Conservation (phyloP, 73 alveolate species). For the Uronychia setigera region DNA sequence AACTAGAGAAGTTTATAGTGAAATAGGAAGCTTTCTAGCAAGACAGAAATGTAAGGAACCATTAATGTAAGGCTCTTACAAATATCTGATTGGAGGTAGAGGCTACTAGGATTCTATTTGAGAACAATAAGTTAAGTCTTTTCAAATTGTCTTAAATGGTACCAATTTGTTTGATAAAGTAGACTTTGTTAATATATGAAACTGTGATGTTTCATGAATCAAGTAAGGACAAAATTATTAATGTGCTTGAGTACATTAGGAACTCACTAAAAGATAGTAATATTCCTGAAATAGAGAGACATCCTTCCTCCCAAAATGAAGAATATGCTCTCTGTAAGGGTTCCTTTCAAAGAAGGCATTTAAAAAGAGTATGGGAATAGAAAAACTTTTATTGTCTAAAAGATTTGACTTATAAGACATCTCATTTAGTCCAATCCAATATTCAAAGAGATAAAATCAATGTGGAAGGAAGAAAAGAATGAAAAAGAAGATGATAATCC, state of each 20-base stretch:
- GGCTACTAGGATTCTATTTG: background rate
- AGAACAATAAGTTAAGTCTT: background rate
- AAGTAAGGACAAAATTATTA: background rate
- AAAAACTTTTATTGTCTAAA: no score
- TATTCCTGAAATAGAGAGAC: background rate
- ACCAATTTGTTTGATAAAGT: background rate
- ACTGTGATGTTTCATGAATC: background rate
- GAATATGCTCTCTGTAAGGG: background rate
- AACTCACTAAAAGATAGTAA: background rate
- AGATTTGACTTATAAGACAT: background rate
- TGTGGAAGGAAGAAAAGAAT: no score
- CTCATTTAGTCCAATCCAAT: background rate
- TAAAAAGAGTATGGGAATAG: background rate
- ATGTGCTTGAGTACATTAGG: background rate
- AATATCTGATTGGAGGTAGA: background rate
- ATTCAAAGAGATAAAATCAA: no score
- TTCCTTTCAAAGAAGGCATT: background rate
- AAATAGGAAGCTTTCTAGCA: background rate
- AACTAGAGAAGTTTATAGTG: background rate
- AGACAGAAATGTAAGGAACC: background rate
- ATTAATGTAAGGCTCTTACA: background rate
- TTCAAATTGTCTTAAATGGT: background rate
- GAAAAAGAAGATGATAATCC: no score
- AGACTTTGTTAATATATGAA: background rate
- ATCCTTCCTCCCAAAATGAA: background rate